Evolutionary conservation across 768 basidiomycete genomes (phyloP).

Genomic region (Tubosaeta sp.): DNA sequence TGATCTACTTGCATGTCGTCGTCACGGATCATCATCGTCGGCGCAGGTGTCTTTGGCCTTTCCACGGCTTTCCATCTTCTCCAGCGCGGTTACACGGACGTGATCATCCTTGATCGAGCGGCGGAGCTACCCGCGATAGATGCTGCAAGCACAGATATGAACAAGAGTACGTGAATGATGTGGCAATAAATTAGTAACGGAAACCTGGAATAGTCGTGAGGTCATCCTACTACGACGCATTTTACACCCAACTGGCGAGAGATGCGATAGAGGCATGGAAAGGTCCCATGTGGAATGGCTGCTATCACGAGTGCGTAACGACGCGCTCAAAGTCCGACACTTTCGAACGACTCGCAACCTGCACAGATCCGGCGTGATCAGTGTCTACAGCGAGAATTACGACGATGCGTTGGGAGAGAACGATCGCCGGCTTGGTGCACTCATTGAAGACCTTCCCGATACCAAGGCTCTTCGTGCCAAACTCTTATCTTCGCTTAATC

Average conservation of each 20-base stretch:
- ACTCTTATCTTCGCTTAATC: conserved; percentile 12
- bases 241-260: conserved; percentile 66
- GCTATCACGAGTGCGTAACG: conserved; percentile 69
- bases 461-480: conserved; percentile 13
- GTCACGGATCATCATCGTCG: conserved; percentile 53
- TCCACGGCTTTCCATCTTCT: conserved; percentile 84
- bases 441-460: conserved; percentile 32
- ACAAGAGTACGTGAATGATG: conserved; percentile 27
- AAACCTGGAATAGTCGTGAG: conserved; percentile 55
- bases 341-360: neutral
- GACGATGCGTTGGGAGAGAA: conserved; percentile 55
- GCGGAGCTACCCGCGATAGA: conserved; percentile 71
- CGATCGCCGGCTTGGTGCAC: conserved; percentile 55
- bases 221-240: conserved; percentile 64
- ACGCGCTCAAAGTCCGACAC: too few relatives aligned
- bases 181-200: neutral
- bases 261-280: conserved; percentile 80
- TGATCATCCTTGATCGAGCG: conserved; percentile 77
- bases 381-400: conserved; percentile 34
- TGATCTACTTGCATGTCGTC: too few relatives aligned
- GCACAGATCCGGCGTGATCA: conserved; percentile 29
- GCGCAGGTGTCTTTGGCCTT: conserved; percentile 82
- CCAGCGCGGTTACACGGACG: conserved; percentile 56
- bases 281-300: conserved; percentile 60
- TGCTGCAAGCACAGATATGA: conserved; percentile 63